Percentiles rank a stretch among this genome's conserved stretches.
Conservation (phyloP, 129 eudicot species). For the Flaveria linearis region DNA sequence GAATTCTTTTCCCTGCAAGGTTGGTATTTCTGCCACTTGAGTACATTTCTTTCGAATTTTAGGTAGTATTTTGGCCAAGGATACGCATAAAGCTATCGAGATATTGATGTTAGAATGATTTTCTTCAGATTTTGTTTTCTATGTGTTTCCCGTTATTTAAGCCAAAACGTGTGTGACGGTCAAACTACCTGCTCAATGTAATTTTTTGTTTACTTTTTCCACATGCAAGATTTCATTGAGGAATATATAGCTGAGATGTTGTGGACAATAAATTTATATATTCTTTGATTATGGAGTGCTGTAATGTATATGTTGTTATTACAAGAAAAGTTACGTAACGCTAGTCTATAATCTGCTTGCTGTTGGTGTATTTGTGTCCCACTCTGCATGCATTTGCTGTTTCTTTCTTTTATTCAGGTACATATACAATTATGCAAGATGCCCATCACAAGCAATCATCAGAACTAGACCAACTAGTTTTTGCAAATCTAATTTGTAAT, state of each 20-base stretch:
- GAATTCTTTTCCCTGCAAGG: slow-evolving; percentile 83
- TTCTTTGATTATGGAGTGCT: background rate
- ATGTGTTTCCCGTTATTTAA: background rate
- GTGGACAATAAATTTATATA: background rate
- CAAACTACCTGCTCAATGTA: background rate
- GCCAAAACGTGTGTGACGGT: background rate
- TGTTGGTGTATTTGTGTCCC: background rate
- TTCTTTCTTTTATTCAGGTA: background rate
- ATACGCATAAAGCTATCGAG: background rate
- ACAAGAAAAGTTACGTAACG: background rate
- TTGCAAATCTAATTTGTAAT: background rate
- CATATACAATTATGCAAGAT: background rate
- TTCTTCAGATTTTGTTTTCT: background rate
- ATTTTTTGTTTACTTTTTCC: background rate
- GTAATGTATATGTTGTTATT: background rate
- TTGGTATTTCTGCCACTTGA: slow-evolving; percentile 32
- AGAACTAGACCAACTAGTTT: background rate
- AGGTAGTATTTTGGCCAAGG: background rate
- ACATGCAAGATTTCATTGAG: background rate
- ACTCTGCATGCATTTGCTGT: background rate
- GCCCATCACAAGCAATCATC: background rate
- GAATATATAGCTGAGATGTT: background rate
- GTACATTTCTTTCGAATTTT: background rate
- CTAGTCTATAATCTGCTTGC: background rate
- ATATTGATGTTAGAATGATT: background rate